Evolutionary conservation across 2,329 filamentous ascomycete genomes (phyloP), one percentile per base, ranked within the genome.

Genomic region (Chaetomiaceae sp.): DNA sequence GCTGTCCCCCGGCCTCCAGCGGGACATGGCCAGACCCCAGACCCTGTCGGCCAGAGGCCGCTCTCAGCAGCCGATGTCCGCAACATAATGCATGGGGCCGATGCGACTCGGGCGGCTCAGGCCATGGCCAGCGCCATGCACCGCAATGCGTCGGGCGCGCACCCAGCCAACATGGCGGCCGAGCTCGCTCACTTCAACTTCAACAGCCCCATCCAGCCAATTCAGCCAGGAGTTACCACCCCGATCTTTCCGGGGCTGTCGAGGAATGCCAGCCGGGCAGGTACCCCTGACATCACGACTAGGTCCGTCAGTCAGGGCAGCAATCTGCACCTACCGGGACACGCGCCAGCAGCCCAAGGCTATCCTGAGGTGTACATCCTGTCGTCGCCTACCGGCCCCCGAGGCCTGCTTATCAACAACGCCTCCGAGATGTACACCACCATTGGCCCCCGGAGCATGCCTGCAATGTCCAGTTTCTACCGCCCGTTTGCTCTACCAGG

Each of bases 331-430:
- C 14, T 47, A 29, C 51, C 38, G 31, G 17, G 37, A 12, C 54
- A 39, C 4, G 2, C 38, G 17, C 54, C 51, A 25, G 17, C 34
- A 4, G 19, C 55, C 14, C 44, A 65, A 17, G 64, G 64, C 29
- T 69, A 69, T 22, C 71, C 76, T 0, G 77, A 81, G 54, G 79
- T 84, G 2, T 85, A 84, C 59, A 77, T 86, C 22, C 64, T 86
- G 6, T 80, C 76, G 15, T 85, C 83, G 0, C 81, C 82, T 0
- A 72, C 74, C 38, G 83, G 83, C 0, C 83, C 82, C 1, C 76
- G 77, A 19, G 82, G 76, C 6, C 66, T 86, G 1, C 65, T 86
- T 6, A 68, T 85, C 37, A 81, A 79, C 60, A 74, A 75, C 39
- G 67, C 67, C 12, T 64, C 71, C 1, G 79, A 80, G 23, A 70